Conservation (phyloP, 805 yeast genomes). For the Ogataea degrootiae region DNA sequence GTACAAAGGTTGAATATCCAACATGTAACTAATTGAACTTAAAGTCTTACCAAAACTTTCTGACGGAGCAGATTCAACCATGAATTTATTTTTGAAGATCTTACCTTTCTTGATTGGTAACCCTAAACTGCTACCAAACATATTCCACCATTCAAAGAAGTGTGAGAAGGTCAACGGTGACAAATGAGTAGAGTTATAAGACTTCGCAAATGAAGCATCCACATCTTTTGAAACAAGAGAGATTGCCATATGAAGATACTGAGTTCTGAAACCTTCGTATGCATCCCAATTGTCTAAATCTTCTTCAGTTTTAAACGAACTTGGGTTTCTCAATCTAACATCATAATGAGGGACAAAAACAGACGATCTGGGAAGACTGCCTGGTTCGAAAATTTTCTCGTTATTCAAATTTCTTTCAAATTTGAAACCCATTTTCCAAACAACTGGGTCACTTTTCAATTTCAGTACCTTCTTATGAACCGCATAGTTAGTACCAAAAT, state of each 20-base stretch:
- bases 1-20: slow-evolving; percentile 67
- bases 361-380: slow-evolving; percentile 35
- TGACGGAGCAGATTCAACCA: slow-evolving; percentile 18
- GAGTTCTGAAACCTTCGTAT: slow-evolving; percentile 72
- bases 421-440: slow-evolving; percentile 72
- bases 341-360: slow-evolving; percentile 57
- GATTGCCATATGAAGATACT: slow-evolving; percentile 71
- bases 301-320: slow-evolving; percentile 29
- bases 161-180: slow-evolving; percentile 64
- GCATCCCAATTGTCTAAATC: slow-evolving; percentile 65
- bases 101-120: slow-evolving; percentile 75
- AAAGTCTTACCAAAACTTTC: slow-evolving; percentile 35
- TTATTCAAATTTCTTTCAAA: slow-evolving; percentile 58
- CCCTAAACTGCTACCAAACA: slow-evolving; percentile 74
- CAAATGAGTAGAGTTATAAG: slow-evolving; percentile 72
- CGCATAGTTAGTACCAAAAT: slow-evolving; percentile 33
- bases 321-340: slow-evolving; percentile 53
- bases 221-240: slow-evolving; percentile 40
- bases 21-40: slow-evolving; percentile 73
- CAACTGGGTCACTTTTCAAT: slow-evolving; percentile 56
- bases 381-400: slow-evolving; percentile 30
- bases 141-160: slow-evolving; percentile 81
- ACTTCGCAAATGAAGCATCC: slow-evolving; percentile 15
- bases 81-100: slow-evolving; percentile 51
- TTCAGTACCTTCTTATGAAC: slow-evolving; percentile 51